Percentiles rank a stretch among this genome's conserved stretches.
phyloP scores from a whole-genome alignment of 805 yeast genomes.

The Cyberlindnera maclurae region DNA sequence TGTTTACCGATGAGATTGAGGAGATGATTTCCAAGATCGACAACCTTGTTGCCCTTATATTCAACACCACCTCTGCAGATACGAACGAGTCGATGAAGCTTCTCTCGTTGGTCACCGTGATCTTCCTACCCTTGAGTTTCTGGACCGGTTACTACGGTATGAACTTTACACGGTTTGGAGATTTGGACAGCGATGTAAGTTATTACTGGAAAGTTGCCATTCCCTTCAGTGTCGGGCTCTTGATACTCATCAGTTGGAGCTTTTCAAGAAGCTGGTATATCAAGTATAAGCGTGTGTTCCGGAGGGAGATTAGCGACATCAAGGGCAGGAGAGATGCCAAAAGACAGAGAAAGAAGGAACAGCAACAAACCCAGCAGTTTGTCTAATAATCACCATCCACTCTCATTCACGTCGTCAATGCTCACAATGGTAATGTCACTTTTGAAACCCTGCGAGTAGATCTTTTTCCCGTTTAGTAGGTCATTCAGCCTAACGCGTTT shows the following conservation, averaged over 20 bases:
- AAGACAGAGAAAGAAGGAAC: background rate
- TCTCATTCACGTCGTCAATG: constrained; percentile 20
- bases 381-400: too few species aligned
- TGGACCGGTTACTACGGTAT: constrained; percentile 55
- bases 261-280: constrained; percentile 9
- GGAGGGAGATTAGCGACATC: constrained; percentile 6
- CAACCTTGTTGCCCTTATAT: constrained; percentile 43
- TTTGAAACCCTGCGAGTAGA: constrained; percentile 20
- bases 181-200: constrained; percentile 26
- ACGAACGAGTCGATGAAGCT: constrained; percentile 49
- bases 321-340: constrained; percentile 8
- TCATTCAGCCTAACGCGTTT: constrained; percentile 51
- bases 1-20: constrained; percentile 47
- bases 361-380: too few species aligned
- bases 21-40: constrained; percentile 46
- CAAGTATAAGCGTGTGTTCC: constrained; percentile 6
- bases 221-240: constrained; percentile 32
- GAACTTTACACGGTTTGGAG: constrained; percentile 34
- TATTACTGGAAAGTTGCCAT: constrained; percentile 25
- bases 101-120: constrained; percentile 48
- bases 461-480: constrained; percentile 47
- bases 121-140: constrained; percentile 51
- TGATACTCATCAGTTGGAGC: constrained; percentile 30
- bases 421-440: constrained; percentile 21
- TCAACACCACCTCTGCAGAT: constrained; percentile 50